These are phyloP conservation scores for Leccinum laetum DNA, from an alignment of 1,284 basidiomycete species.

Conservation along the genomic window DNA sequence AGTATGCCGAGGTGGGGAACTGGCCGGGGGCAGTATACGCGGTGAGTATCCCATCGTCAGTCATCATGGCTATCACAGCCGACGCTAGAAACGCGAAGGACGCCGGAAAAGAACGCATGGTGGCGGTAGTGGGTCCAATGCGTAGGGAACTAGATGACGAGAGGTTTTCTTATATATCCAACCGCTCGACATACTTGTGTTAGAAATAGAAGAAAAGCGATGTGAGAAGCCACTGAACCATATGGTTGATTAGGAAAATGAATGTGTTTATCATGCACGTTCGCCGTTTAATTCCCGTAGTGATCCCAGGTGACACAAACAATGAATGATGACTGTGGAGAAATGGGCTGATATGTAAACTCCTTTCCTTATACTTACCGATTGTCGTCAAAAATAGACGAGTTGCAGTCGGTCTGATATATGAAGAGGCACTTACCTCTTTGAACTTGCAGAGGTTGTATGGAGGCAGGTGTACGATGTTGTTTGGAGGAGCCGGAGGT, in stretches of 20 bases:
- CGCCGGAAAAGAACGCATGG: slow-evolving; percentile 16
- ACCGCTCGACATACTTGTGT: not conserved
- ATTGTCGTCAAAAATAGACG: not conserved
- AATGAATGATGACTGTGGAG: not conserved
- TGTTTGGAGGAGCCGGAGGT: not conserved
- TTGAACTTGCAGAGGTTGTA: not conserved
- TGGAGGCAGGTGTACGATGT: not conserved
- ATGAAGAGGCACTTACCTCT: not conserved
- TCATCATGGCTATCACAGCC: slow-evolving; percentile 2
- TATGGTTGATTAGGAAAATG: not conserved
- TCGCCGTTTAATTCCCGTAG: slow-evolving; percentile 8
- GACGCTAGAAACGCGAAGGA: slow-evolving; percentile 16
- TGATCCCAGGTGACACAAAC: not conserved
- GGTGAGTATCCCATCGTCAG: slow-evolving; percentile 21
- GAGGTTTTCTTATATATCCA: slow-evolving; percentile 13
- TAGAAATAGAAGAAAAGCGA: slow-evolving; percentile 3
- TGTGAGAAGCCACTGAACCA: slow-evolving; percentile 6
- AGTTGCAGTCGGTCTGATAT: not conserved
- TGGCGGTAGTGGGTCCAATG: not conserved
- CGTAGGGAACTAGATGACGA: not conserved
- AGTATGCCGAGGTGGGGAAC: slow-evolving; percentile 62
- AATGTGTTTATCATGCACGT: slow-evolving; percentile 17
- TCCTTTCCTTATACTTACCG: not conserved
- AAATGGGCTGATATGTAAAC: not conserved
- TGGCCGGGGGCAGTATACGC: slow-evolving; percentile 58